A percentile compares a stretch with the other conserved stretches of the same genome.
Evolutionary conservation across 371 early-diverging fungal species (phyloP).

Genomic region (Mucor mucedo): DNA sequence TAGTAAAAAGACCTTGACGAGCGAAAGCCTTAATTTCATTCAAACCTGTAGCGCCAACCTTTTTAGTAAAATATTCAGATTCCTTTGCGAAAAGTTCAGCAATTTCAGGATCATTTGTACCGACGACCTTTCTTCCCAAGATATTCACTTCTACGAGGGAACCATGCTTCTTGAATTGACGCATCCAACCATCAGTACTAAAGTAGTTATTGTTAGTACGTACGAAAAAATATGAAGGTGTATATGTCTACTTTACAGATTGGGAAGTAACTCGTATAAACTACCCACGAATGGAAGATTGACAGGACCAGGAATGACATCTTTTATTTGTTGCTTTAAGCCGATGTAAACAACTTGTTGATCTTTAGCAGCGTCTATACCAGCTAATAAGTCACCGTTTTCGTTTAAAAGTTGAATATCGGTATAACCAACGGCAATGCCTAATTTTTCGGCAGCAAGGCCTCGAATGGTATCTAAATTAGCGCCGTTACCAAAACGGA

Average conservation of each 20-base stretch:
- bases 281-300: conserved; percentile 42
- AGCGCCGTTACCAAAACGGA: conserved; percentile 33
- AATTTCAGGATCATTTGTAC: conserved; percentile 42
- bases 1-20: conserved; percentile 54
- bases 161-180: conserved; percentile 35
- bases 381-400: conserved; percentile 23
- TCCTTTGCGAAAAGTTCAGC: conserved; percentile 46
- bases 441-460: conserved; percentile 38
- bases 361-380: conserved; percentile 27
- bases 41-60: conserved; percentile 27
- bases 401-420: conserved; percentile 22
- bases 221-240: not conserved
- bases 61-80: conserved; percentile 50
- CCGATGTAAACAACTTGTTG: conserved; percentile 37
- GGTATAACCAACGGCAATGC: conserved; percentile 13
- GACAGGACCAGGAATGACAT: conserved; percentile 35
- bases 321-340: conserved; percentile 27
- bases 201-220: not conserved
- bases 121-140: conserved; percentile 26
- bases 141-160: conserved; percentile 38
- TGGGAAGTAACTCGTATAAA: conserved; percentile 42
- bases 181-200: conserved; percentile 34
- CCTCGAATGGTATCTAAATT: conserved; percentile 33
- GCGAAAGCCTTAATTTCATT: conserved; percentile 39
- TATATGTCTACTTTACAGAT: conserved; percentile 28